Evolutionary conservation across 2,329 filamentous ascomycete species (phyloP), one percentile per base, ranked within the genome.

Genomic region (Zymoseptoria crescenta): DNA sequence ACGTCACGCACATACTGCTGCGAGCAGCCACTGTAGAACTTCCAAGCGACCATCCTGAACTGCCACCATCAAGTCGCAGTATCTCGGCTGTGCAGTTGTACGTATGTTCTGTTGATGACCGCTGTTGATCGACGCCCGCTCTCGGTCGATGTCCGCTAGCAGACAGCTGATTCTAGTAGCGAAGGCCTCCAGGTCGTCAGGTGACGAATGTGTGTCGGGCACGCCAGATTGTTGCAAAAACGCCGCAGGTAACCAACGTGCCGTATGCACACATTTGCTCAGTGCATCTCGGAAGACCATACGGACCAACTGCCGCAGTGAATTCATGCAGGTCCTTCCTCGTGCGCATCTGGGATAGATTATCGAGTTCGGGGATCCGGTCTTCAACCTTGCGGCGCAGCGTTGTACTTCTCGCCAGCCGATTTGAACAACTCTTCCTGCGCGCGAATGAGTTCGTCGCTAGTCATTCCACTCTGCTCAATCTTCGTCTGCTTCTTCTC

Each of bases 401-500:
- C 67, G 30, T 85, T 84, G 74, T 87, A 89, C 68, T 88, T 87
- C 64, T 86, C 85, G 1, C 85, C 87, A 1, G 91, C 92, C 59
- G 85, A 87, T 50, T 88, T 87, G 75, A 99, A 97, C 66, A 96
- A 84, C 74, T 96, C 91, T 74, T 94, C 87, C 73, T 99, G 94
- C 70, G 96, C 84, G 54, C 87, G 83, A 59, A 94, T 84, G 54
- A 99, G 81, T 74, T 99, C 89, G 68, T 96, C 94, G 72, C 96
- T 86, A 0, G 89, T 89, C 77, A 97, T 82, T 56, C 93, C 93
- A 72, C 91, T 96, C 73, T 94, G 88, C 69, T 96, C 93, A 70
- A 97, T 91, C 77, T 97, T 97, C 75, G 92, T 96, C 65, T 92
- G 88, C 76, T 96, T 96, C 81, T 96, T 96, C 77, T 99, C 94